Evolutionary conservation across 768 basidiomycete species (phyloP), one percentile per base, ranked within the genome.

Genomic region (Termitomyces sp.): DNA sequence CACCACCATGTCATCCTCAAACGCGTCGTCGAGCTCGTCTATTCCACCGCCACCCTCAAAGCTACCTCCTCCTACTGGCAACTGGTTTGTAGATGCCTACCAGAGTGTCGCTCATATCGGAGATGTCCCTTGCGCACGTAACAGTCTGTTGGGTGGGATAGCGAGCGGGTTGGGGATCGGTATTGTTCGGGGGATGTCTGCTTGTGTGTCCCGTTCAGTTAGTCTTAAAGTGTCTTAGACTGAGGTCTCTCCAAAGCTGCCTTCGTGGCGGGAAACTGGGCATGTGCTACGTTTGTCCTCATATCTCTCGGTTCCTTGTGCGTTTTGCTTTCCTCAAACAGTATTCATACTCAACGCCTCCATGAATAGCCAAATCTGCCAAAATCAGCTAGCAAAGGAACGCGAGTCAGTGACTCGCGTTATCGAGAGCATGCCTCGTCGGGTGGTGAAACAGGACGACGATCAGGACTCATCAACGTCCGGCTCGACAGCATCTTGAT

Each of bases 81-180:
- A 75, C 54, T 57, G 76, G 16, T 38, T 75, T 0, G 58, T 68
- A 38, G 79, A 81, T 64, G 74, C 74, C 24, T 55, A 75, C 58
- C 69, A 76, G 79, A 89, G 89, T 71, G 75, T 86, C 18, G 76
- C 79, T 63, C 81, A 84, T 69, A 80, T 93, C 53, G 79, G 80
- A 55, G 84, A 91, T 66, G 79, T 92, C 12, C 92, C 91, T 3
- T 94, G 92, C 68, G 89, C 88, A 52, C 80, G 92, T 40, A 88
- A 83, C 62, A 89, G 89, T 69, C 74, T 94, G 40, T 74, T 94
- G 65, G 83, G 81, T 55, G 92, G 92, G 15, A 92, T 94, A 66
- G 88, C 86, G n/a, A 86, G 88, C 60, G 92, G 92, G 15, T 81
- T 80, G 1, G 92, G 90, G 1, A 82, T 94, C 58, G 92, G 92